Evolutionary conservation across 495 filamentous ascomycete species (phyloP).

Genomic region (Cenococcum geophilum): DNA sequence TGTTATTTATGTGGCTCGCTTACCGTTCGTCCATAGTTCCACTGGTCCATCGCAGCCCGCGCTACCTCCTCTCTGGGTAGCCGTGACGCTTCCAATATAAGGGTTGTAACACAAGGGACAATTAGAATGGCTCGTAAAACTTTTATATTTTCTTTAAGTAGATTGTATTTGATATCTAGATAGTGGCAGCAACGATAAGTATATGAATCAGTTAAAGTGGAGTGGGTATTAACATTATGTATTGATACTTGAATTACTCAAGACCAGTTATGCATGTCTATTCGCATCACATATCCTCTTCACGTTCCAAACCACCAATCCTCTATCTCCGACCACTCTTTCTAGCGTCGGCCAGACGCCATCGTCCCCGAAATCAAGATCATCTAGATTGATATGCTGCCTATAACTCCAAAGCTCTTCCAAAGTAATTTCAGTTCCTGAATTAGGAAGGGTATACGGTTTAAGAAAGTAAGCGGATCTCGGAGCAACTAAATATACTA

Average conservation of each 20-base stretch:
- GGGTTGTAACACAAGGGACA: too few species aligned
- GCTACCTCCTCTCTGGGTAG: too few species aligned
- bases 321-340: slow-evolving; percentile 72
- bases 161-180: too few species aligned
- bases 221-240: too few species aligned
- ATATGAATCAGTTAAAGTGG: too few species aligned
- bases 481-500: slow-evolving; percentile 40
- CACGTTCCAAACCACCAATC: slow-evolving; percentile 74
- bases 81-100: too few species aligned
- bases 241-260: background rate
- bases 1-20: too few species aligned
- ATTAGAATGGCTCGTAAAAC: too few species aligned
- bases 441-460: slow-evolving; percentile 38
- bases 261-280: background rate
- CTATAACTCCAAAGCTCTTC: slow-evolving; percentile 64
- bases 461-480: slow-evolving; percentile 66
- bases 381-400: slow-evolving; percentile 82
- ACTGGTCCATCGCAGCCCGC: too few species aligned
- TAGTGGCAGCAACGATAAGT: too few species aligned
- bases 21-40: too few species aligned
- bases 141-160: too few species aligned
- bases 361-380: slow-evolving; percentile 82
- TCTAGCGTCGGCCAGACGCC: slow-evolving; percentile 68
- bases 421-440: slow-evolving; percentile 47
- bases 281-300: slow-evolving; percentile 27